Evolutionary conservation across 352 stramenopile species (phyloP).

Genomic region (Globisporangium viniferum): DNA sequence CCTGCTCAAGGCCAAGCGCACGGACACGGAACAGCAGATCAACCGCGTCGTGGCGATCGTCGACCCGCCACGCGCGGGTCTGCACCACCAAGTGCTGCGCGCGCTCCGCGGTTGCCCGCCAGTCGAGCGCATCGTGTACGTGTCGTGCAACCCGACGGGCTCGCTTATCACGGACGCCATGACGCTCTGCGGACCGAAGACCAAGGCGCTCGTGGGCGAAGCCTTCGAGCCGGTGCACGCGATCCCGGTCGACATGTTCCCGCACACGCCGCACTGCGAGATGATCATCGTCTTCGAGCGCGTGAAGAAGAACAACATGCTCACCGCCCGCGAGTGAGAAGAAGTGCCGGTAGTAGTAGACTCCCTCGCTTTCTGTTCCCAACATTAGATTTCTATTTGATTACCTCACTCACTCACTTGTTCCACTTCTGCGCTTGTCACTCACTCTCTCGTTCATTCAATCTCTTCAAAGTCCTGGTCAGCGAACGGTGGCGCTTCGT

Average conservation of each 20-base stretch:
- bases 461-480: conserved; percentile 73
- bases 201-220: conserved; percentile 89
- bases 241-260: conserved; percentile 98
- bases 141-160: conserved; percentile 98
- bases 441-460: conserved; percentile 20
- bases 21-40: conserved; percentile 49
- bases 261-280: conserved; percentile 97
- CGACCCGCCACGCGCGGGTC: conserved; percentile 94
- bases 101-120: conserved; percentile 77
- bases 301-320: conserved; percentile 30
- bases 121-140: conserved; percentile 94
- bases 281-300: conserved; percentile 98
- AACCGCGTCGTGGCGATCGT: conserved; percentile 94
- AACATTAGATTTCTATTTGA: conserved; percentile 22
- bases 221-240: conserved; percentile 92
- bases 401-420: conserved; percentile 1
- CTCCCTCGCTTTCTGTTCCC: not conserved
- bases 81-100: conserved; percentile 91
- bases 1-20: conserved; percentile 62
- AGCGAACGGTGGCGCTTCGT: conserved; percentile 52
- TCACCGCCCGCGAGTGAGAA: not conserved
- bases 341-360: not conserved
- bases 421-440: not conserved
- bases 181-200: conserved; percentile 91
- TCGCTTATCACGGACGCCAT: conserved; percentile 89